phyloP scores from a whole-genome alignment of 768 basidiomycete species.

The Leccinum imitatum region DNA sequence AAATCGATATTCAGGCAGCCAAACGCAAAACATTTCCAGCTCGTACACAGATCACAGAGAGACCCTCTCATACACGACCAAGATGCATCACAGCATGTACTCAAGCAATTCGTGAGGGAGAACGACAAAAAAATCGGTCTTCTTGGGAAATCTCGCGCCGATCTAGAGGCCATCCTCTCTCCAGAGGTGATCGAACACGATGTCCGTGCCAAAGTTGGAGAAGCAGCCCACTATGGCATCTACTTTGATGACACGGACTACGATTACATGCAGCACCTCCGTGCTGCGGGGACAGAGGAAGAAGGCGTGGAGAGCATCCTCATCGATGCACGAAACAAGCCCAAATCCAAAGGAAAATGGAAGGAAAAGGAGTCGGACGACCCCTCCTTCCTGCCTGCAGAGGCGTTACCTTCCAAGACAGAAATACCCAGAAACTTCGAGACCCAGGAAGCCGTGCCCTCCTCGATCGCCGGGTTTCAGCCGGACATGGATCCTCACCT shows the following conservation, averaged over 20 bases:
- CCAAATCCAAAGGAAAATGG: conserved; percentile 17
- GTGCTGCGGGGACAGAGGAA: conserved; percentile 70
- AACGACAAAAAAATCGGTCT: conserved; percentile 63
- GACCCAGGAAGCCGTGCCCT: conserved; percentile 74
- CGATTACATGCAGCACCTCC: conserved; percentile 98
- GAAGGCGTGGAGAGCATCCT: conserved; percentile 81
- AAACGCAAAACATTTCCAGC: conserved; percentile 90
- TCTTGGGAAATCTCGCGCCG: conserved; percentile 67
- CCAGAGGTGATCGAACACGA: conserved; percentile 50
- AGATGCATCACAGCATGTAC: conserved; percentile 84
- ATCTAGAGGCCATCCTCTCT: conserved; percentile 63
- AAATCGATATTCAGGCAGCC: conserved; percentile 91
- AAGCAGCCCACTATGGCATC: conserved; percentile 86
- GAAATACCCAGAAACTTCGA: conserved; percentile 78
- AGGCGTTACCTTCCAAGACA: conserved; percentile 65
- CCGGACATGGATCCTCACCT: conserved; percentile 97
- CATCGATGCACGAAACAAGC: conserved; percentile 65
- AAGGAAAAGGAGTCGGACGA: conserved; percentile 37
- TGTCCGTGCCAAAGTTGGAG: conserved; percentile 63
- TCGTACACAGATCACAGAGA: conserved; percentile 93
- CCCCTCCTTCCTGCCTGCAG: conserved; percentile 56
- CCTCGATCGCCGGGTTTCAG: conserved; percentile 83
- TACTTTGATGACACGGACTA: conserved; percentile 96
- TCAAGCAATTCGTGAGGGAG: conserved; percentile 75
- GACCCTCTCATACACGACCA: conserved; percentile 96